Conservation (phyloP, 2,329 filamentous ascomycete species). For the Aspergillus caelatus region DNA sequence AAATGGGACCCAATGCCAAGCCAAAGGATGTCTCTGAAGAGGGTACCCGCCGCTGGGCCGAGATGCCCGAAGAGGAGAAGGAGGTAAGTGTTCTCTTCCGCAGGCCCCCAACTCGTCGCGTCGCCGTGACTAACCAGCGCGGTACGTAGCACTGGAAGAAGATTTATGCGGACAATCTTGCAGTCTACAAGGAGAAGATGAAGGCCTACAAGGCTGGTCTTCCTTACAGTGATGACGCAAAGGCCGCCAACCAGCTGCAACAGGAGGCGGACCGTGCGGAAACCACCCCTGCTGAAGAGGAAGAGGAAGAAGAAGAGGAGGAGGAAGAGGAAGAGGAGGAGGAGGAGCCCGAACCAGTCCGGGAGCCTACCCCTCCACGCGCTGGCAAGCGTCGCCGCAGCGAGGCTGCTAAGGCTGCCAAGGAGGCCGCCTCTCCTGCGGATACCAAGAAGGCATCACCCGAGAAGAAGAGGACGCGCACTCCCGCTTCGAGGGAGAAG, state of each 20-base stretch:
- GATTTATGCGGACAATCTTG: constrained; percentile 60
- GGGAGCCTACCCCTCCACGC: constrained; percentile 47
- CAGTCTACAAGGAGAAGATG: constrained; percentile 59
- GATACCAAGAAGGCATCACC: constrained; percentile 30
- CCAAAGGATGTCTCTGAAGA: constrained; percentile 88
- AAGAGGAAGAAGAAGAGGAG: constrained; percentile 36
- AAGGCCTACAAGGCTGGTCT: constrained; percentile 59
- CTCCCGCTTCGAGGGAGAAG: constrained; percentile 17
- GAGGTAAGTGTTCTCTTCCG: constrained; percentile 49
- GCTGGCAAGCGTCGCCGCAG: constrained; percentile 49
- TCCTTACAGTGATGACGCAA: constrained; percentile 47
- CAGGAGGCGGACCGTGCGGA: constrained; percentile 44
- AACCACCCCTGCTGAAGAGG: constrained; percentile 33
- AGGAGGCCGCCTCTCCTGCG: constrained; percentile 31
- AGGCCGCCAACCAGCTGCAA: constrained; percentile 45
- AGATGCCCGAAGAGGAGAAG: constrained; percentile 75
- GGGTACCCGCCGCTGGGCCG: constrained; percentile 81
- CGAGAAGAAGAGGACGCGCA: constrained; percentile 40
- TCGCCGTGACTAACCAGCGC: neutral
- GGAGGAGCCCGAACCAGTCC: constrained; percentile 42
- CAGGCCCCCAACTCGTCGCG: neutral
- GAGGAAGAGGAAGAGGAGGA: constrained; percentile 34
- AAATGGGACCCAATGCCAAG: constrained; percentile 73
- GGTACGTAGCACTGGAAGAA: constrained; percentile 52
- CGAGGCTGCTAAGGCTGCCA: constrained; percentile 35